Evolutionary conservation across 1,284 basidiomycete species (phyloP), one percentile per base, ranked within the genome.

Genomic region (Phellopilus nigrolimitatus): DNA sequence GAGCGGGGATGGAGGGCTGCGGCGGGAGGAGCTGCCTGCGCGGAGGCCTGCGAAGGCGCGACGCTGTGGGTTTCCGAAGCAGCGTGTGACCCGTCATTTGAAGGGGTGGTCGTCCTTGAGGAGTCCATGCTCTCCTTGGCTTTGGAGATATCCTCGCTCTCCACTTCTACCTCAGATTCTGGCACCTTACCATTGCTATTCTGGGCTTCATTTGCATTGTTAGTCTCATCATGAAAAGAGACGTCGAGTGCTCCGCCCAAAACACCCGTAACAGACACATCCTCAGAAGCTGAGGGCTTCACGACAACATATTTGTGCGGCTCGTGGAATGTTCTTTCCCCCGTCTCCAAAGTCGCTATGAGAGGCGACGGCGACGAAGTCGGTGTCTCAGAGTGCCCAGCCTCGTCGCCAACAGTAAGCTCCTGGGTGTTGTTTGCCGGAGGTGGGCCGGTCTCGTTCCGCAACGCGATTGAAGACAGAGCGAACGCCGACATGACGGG

Each of bases 311-410:
- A 49, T 10, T 45, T 49, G 6, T 38, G 52, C 17, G 41, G 17
- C 34, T 49, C 52, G 28, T 43, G 41, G 21, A 38, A 45, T 5
- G 24, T 47, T 10, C 47, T 39, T 25, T 54, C 52, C 12, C 41
- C 47, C 19, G 40, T 37, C 33, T 54, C 52, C 2, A 54, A 31
- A 13, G 52, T 45, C 2, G 52, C 52, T 13, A 31, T 33, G 8
- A 49, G 37, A 7, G 52, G 52, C 9, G 49, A 50, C 4, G 40
- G 33, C 9, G 47, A 49, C 13, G 52, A 34, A 4, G 47, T 54
- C 15, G 51, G 37, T 2, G 37, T 25, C 9, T 42, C 39, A 28
- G 51, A 43, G 15, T 38, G 31, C 22, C 10, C 41, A 10, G 19
- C 22, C 42, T 34, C 39, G 17, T 42, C 39, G n/a, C 28, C 24